Percentiles rank a stretch among this genome's conserved stretches.
phyloP scores from a whole-genome alignment of 2,329 filamentous ascomycete species.

The Tolypocladium sp. region DNA sequence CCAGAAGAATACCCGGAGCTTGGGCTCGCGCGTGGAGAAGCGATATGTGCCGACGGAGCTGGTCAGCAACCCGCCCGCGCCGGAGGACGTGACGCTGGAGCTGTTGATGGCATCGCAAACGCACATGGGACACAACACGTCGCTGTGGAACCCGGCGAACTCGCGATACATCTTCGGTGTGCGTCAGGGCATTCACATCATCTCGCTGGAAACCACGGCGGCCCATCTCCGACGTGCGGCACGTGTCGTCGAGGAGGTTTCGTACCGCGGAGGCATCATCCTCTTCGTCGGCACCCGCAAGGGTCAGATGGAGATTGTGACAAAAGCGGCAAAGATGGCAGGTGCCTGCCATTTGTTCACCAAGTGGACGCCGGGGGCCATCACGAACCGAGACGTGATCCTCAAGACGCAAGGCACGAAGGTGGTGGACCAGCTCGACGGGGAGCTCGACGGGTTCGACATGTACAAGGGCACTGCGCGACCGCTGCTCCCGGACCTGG shows the following conservation, averaged over 20 bases:
- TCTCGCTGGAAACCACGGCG: constrained; percentile 81
- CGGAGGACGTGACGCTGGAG: constrained; percentile 80
- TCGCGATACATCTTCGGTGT: constrained; percentile 90
- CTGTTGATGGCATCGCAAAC: constrained; percentile 79
- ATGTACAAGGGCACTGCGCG: constrained; percentile 52
- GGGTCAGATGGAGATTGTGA: constrained; percentile 73
- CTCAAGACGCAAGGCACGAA: constrained; percentile 60
- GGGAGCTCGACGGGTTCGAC: constrained; percentile 51
- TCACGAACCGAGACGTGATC: constrained; percentile 90
- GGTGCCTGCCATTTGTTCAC: constrained; percentile 82
- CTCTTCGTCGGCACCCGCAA: constrained; percentile 83
- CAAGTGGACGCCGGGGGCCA: constrained; percentile 82
- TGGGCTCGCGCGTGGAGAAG: constrained; percentile 40
- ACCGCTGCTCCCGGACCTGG: constrained; percentile 75
- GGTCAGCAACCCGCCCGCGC: constrained; percentile 61
- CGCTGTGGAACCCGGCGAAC: constrained; percentile 91
- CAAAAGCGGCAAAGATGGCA: constrained; percentile 69
- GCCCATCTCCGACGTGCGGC: constrained; percentile 86
- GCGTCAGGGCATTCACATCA: constrained; percentile 82
- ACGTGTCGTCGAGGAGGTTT: constrained; percentile 83
- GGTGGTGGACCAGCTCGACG: constrained; percentile 70
- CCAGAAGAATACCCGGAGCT: constrained; percentile 30
- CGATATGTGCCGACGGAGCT: constrained; percentile 60
- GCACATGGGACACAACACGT: constrained; percentile 84
- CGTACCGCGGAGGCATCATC: constrained; percentile 72